A percentile compares a stretch with the other conserved stretches of the same genome.
These are phyloP conservation scores for Prosopis cineraria DNA, from an alignment of 306 rosid genomes.

Conservation along the genomic window DNA sequence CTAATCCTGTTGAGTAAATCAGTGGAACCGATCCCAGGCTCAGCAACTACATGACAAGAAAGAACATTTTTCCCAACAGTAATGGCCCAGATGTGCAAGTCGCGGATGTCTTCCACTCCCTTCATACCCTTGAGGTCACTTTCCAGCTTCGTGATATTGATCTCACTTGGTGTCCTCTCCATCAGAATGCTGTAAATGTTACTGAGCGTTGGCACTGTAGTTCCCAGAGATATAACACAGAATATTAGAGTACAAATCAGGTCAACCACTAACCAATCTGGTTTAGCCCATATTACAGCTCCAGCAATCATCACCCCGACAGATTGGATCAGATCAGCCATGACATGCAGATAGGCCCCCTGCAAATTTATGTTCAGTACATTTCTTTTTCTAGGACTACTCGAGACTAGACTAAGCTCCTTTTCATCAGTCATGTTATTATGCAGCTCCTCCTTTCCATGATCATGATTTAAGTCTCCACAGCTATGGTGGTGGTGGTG, in stretches of 20 bases:
- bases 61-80: constrained; percentile 75
- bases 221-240: constrained; percentile 66
- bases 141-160: constrained; percentile 57
- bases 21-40: constrained; percentile 51
- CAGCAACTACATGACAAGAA: constrained; percentile 74
- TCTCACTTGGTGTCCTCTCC: constrained; percentile 70
- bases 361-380: constrained; percentile 70
- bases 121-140: constrained; percentile 59
- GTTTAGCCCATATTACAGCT: constrained; percentile 75
- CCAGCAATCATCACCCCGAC: constrained; percentile 94
- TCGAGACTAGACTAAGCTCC: constrained; percentile 46
- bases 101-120: constrained; percentile 75
- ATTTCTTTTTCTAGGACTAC: constrained; percentile 35
- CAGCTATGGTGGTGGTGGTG: constrained; percentile 29
- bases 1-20: constrained; percentile 54
- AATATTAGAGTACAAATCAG: constrained; percentile 76
- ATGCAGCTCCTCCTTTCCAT: constrained; percentile 43
- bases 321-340: constrained; percentile 90
- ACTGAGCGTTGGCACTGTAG: constrained; percentile 71
- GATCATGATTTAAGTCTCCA: constrained; percentile 37
- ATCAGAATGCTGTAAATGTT: constrained; percentile 66
- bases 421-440: constrained; percentile 50
- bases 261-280: constrained; percentile 74
- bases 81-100: constrained; percentile 86
- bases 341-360: constrained; percentile 93